A percentile compares a stretch with the other conserved stretches of the same genome.
These are phyloP conservation scores for Ziziphus jujuba DNA, from an alignment of 306 rosid species.

Conservation along the genomic window DNA sequence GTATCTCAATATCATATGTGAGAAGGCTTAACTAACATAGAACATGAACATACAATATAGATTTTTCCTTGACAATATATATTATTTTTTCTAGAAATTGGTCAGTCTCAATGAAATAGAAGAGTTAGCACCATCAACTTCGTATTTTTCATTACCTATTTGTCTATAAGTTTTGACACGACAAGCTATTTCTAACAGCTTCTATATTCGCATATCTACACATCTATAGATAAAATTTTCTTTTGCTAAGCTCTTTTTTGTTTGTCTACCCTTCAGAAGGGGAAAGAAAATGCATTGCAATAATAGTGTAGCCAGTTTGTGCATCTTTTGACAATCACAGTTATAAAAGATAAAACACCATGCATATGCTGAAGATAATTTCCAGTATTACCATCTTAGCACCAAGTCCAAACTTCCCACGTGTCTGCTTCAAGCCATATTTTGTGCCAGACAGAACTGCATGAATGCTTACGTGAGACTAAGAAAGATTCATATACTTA, in stretches of 20 bases:
- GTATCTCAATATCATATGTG: background rate
- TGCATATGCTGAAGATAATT: conserved; percentile 18
- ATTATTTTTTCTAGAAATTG: background rate
- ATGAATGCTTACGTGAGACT: conserved; percentile 20
- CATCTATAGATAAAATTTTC: background rate
- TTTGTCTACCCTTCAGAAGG: background rate
- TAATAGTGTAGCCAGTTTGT: conserved; percentile 1
- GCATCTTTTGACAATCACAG: background rate
- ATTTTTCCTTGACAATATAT: background rate
- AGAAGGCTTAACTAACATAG: background rate
- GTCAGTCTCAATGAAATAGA: background rate
- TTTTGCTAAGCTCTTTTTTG: background rate
- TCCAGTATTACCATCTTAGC: conserved; percentile 85
- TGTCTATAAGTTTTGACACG: background rate
- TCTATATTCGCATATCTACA: background rate
- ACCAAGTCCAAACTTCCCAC: conserved; percentile 97
- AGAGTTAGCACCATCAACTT: no score
- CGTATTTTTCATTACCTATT: background rate
- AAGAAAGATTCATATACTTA: background rate
- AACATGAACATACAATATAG: background rate
- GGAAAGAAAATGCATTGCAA: background rate
- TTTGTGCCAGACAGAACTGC: conserved; percentile 96
- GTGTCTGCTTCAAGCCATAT: conserved; percentile 93
- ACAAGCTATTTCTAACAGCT: background rate
- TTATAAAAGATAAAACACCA: conserved; percentile 12